A percentile compares a stretch with the other conserved stretches of the same genome.
Evolutionary conservation across 257 asterid genomes (phyloP).

Genomic region (Ballota nigra): DNA sequence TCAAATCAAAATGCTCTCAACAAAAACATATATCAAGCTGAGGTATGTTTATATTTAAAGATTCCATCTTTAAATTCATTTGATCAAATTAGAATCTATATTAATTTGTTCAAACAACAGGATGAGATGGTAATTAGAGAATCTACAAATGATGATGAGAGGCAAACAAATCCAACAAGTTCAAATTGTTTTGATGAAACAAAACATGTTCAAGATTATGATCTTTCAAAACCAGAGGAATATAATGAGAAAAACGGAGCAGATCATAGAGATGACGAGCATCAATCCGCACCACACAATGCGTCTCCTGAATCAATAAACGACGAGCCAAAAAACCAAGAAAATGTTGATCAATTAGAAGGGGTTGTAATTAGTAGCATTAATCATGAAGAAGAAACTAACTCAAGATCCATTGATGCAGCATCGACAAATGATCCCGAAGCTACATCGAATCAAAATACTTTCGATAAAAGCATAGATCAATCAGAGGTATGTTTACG

Average conservation of each 20-base stretch:
- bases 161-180: background rate
- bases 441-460: too few relatives aligned
- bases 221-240: background rate
- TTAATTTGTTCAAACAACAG: background rate
- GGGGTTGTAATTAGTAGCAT: too few relatives aligned
- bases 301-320: too few relatives aligned
- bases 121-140: constrained; percentile 11
- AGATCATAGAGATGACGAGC: background rate
- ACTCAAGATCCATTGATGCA: too few relatives aligned
- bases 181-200: background rate
- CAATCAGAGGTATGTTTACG: too few relatives aligned
- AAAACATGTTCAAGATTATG: background rate
- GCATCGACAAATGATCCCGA: too few relatives aligned
- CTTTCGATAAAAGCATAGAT: too few relatives aligned
- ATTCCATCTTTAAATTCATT: background rate
- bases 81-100: background rate
- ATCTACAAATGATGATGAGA: background rate
- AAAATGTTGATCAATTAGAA: constrained; percentile 16
- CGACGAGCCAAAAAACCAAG: background rate
- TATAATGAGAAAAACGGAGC: background rate
- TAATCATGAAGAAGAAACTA: too few relatives aligned
- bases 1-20: background rate
- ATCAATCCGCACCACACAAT: too few relatives aligned
- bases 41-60: constrained; percentile 7
- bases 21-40: background rate